Conservation (phyloP, 345 rosid genomes). For the Hevea brasiliensis region DNA sequence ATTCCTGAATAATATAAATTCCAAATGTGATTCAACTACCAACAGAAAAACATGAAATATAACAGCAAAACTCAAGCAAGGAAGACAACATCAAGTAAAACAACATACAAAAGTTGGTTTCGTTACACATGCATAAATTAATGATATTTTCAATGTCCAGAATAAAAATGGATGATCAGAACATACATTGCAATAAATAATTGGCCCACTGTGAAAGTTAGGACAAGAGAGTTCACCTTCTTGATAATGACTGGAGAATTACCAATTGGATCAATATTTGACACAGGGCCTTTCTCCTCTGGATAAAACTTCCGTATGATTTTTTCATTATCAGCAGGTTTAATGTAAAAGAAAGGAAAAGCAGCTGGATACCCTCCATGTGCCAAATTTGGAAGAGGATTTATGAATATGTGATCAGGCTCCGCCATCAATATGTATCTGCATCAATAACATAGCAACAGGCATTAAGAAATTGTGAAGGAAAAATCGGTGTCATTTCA, state of each 20-base stretch:
- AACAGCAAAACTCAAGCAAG: not conserved
- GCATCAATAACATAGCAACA: constrained; percentile 19
- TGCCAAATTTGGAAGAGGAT: constrained; percentile 79
- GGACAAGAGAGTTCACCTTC: constrained; percentile 42
- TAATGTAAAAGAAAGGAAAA: constrained; percentile 86
- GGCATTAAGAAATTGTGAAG: not conserved
- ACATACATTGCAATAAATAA: not conserved
- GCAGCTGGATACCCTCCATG: constrained; percentile 67
- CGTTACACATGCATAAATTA: not conserved
- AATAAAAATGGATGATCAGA: not conserved
- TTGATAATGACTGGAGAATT: constrained; percentile 76
- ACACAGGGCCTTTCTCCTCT: constrained; percentile 59
- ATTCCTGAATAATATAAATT: constrained; percentile 10
- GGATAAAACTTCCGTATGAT: constrained; percentile 67
- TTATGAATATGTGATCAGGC: constrained; percentile 82
- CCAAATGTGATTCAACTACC: constrained; percentile 1
- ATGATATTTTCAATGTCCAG: not conserved
- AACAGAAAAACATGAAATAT: not conserved
- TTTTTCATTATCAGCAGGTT: constrained; percentile 47
- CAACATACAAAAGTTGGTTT: not conserved
- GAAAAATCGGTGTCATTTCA: not conserved
- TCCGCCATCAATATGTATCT: constrained; percentile 91
- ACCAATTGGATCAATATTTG: constrained; percentile 66
- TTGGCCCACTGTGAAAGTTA: not conserved
- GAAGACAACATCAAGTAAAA: not conserved